phyloP scores from a whole-genome alignment of 2,329 filamentous ascomycete genomes.

The Cordyceps cicadae region DNA sequence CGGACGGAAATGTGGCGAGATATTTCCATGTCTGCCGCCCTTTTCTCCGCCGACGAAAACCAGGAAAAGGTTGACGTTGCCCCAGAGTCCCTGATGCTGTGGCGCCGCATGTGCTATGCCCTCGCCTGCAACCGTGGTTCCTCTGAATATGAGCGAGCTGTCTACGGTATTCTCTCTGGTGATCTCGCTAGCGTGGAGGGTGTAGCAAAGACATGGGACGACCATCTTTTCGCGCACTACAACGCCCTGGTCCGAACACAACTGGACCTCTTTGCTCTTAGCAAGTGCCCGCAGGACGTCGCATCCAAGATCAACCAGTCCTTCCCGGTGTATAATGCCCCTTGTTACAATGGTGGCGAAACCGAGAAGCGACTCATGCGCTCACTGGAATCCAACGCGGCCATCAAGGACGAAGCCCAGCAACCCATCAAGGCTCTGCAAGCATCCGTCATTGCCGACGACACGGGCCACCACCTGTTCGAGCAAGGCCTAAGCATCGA shows the following conservation, averaged over 20 bases:
- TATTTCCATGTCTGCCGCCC: slow-evolving; percentile 67
- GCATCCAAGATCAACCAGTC: slow-evolving; percentile 47
- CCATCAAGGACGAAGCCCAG: slow-evolving; percentile 49
- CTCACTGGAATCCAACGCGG: slow-evolving; percentile 47
- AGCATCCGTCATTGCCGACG: slow-evolving; percentile 62
- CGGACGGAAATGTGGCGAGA: slow-evolving; percentile 85
- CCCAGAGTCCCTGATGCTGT: slow-evolving; percentile 49
- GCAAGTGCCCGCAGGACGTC: slow-evolving; percentile 43
- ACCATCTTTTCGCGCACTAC: slow-evolving; percentile 78
- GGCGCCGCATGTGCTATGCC: slow-evolving; percentile 70
- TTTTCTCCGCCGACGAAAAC: slow-evolving; percentile 44
- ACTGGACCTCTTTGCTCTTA: slow-evolving; percentile 63
- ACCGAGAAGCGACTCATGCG: slow-evolving; percentile 52
- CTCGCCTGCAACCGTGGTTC: slow-evolving; percentile 60
- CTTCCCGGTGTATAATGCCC: slow-evolving; percentile 56
- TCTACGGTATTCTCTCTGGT: slow-evolving; percentile 84
- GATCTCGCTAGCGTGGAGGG: slow-evolving; percentile 70
- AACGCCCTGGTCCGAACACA: slow-evolving; percentile 75
- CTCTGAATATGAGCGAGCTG: slow-evolving; percentile 75
- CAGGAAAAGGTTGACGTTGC: slow-evolving; percentile 28
- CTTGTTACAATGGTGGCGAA: slow-evolving; percentile 49
- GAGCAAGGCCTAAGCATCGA: slow-evolving; percentile 43
- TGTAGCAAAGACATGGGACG: slow-evolving; percentile 74
- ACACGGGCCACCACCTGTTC: slow-evolving; percentile 48
- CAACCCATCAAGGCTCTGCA: slow-evolving; percentile 68